These are phyloP conservation scores for Ambrosiella xylebori DNA, from an alignment of 2,329 filamentous ascomycete genomes.

Conservation along the genomic window DNA sequence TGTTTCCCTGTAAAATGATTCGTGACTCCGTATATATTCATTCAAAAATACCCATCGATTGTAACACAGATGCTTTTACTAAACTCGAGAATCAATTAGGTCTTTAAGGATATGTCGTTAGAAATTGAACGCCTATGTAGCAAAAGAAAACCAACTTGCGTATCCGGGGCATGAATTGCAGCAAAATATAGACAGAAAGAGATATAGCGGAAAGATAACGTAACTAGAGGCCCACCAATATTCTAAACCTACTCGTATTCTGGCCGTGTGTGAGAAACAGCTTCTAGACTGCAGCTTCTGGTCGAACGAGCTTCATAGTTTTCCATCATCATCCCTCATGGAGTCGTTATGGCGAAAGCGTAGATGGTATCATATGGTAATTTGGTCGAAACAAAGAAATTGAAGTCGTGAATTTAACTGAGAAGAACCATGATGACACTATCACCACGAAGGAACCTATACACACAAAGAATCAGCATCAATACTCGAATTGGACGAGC, in stretches of 20 bases:
- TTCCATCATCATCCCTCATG: constrained; percentile 2
- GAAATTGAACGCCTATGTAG: constrained; percentile 25
- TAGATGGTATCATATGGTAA: background rate
- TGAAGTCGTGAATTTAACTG: constrained; percentile 32
- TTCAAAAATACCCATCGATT: constrained; percentile 1
- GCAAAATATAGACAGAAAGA: constrained; percentile 16
- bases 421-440: constrained; percentile 75
- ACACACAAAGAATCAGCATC: background rate
- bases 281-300: background rate
- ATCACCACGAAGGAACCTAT: constrained; percentile 70
- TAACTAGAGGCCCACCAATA: constrained; percentile 1
- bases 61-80: background rate
- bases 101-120: constrained; percentile 11
- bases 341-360: constrained; percentile 9
- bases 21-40: background rate
- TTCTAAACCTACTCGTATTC: background rate
- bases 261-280: background rate
- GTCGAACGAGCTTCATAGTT: too few relatives aligned
- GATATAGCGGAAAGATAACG: constrained; percentile 2
- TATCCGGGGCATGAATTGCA: constrained; percentile 17
- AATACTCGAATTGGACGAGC: background rate
- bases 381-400: constrained; percentile 1
- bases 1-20: background rate
- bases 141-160: constrained; percentile 13
- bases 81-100: background rate